These are phyloP conservation scores for Entophlyctis helioformis DNA, from an alignment of 192 early-diverging fungal genomes.

Conservation along the genomic window DNA sequence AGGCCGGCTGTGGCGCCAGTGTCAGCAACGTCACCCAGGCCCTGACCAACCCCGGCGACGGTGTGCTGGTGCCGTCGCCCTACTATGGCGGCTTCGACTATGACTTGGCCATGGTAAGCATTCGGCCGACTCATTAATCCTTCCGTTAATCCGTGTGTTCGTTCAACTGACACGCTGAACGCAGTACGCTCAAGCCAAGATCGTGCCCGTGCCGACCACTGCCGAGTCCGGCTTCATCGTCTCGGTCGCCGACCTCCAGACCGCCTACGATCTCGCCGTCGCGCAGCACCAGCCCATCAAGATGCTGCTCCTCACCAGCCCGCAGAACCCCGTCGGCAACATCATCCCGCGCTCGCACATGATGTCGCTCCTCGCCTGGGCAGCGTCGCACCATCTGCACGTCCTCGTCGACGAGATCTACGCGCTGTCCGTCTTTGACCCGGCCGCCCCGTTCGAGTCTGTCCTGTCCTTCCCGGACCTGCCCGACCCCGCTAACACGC, in stretches of 20 bases:
- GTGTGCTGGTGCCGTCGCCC: constrained; percentile 58
- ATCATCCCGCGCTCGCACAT: constrained; percentile 39
- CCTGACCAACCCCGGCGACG: constrained; percentile 59
- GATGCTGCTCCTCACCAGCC: constrained; percentile 60
- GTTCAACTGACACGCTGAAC: too few species aligned
- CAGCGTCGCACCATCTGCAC: constrained; percentile 47
- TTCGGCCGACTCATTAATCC: background rate
- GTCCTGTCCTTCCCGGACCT: constrained; percentile 45
- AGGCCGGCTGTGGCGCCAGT: constrained; percentile 54
- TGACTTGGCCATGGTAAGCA: constrained; percentile 28
- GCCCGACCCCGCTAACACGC: constrained; percentile 44
- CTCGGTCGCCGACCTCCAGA: constrained; percentile 30
- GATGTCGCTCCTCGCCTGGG: constrained; percentile 46
- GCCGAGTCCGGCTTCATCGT: constrained; percentile 20
- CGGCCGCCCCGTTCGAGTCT: constrained; percentile 36
- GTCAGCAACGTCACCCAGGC: constrained; percentile 53
- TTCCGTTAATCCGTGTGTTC: background rate
- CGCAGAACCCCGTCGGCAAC: constrained; percentile 18
- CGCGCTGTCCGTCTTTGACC: constrained; percentile 17
- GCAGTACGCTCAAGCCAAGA: constrained; percentile 21
- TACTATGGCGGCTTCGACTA: constrained; percentile 66
- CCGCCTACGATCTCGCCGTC: constrained; percentile 26
- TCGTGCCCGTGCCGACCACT: constrained; percentile 36
- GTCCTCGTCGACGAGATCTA: constrained; percentile 76
- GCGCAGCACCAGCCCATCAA: constrained; percentile 28